Conservation (phyloP, 441 rosid species). For the Rhodomyrtus psidioides region DNA sequence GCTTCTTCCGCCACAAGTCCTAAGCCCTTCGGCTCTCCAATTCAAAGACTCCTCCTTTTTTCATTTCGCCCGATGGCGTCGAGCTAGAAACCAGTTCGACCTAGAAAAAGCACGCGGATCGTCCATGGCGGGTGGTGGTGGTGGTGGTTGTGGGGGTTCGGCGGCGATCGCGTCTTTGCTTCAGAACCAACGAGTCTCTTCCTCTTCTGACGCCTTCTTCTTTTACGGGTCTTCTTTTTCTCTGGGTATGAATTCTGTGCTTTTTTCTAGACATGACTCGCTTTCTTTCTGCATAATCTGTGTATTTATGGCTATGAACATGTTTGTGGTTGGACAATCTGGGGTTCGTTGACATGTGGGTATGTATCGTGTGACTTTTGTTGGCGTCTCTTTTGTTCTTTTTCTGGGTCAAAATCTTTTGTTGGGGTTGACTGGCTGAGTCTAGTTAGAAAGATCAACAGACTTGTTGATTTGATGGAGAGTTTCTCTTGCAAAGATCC, state of each 20-base stretch:
- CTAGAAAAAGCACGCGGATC: background rate
- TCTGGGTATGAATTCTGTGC: constrained; percentile 31
- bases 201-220: constrained; percentile 18
- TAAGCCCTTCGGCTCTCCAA: background rate
- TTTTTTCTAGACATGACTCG: constrained; percentile 22
- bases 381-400: background rate
- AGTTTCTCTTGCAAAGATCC: background rate
- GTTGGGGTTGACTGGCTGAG: background rate
- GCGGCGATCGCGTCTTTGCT: constrained; percentile 9
- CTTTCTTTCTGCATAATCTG: background rate
- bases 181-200: constrained; percentile 16
- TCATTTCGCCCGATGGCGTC: background rate
- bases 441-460: background rate
- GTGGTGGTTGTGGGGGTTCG: constrained; percentile 4
- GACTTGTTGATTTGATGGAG: background rate
- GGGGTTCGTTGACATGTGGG: background rate
- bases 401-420: background rate
- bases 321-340: background rate
- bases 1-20: constrained; percentile 6
- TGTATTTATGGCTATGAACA: background rate
- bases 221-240: constrained; percentile 13
- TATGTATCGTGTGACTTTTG: background rate
- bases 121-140: constrained; percentile 19
- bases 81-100: background rate
- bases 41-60: background rate